Conservation (phyloP, 495 filamentous ascomycete genomes). For the Bathelium albidoporum region DNA sequence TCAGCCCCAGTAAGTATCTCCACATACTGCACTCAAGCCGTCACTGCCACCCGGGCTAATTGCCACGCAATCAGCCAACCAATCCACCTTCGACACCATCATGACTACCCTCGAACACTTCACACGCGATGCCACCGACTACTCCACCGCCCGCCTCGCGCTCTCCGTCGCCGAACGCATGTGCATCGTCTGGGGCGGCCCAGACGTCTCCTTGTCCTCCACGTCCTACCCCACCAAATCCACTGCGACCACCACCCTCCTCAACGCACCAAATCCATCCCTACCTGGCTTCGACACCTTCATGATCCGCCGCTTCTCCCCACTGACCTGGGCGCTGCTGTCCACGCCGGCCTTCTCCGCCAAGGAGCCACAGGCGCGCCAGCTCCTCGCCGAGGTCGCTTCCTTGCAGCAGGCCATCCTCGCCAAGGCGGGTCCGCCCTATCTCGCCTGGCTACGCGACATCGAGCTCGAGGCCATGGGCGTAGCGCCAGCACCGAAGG, state of each 20-base stretch:
- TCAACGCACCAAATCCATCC: conserved; percentile 30
- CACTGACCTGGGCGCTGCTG: conserved; percentile 77
- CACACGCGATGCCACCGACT: conserved; percentile 63
- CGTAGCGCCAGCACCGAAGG: conserved; percentile 9
- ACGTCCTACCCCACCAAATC: conserved; percentile 33
- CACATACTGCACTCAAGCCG: neutral
- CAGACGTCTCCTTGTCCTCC: conserved; percentile 49
- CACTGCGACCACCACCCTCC: conserved; percentile 32
- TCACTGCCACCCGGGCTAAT: neutral
- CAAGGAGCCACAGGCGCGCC: conserved; percentile 73
- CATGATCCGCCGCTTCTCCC: conserved; percentile 78
- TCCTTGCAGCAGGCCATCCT: conserved; percentile 78
- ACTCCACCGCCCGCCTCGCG: conserved; percentile 71
- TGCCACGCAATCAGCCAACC: conserved; percentile 50
- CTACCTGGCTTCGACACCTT: conserved; percentile 90
- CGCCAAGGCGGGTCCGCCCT: conserved; percentile 63
- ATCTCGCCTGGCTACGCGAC: conserved; percentile 46
- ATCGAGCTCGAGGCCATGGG: conserved; percentile 47
- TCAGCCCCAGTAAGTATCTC: conserved; percentile 55
- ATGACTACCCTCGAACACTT: conserved; percentile 76
- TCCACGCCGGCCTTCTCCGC: conserved; percentile 64
- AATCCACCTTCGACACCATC: conserved; percentile 73
- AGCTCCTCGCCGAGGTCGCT: conserved; percentile 76
- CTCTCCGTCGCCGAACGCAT: conserved; percentile 72
- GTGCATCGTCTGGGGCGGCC: conserved; percentile 74